These are phyloP conservation scores for Roridomyces roridus DNA, from an alignment of 768 basidiomycete genomes.

Conservation along the genomic window DNA sequence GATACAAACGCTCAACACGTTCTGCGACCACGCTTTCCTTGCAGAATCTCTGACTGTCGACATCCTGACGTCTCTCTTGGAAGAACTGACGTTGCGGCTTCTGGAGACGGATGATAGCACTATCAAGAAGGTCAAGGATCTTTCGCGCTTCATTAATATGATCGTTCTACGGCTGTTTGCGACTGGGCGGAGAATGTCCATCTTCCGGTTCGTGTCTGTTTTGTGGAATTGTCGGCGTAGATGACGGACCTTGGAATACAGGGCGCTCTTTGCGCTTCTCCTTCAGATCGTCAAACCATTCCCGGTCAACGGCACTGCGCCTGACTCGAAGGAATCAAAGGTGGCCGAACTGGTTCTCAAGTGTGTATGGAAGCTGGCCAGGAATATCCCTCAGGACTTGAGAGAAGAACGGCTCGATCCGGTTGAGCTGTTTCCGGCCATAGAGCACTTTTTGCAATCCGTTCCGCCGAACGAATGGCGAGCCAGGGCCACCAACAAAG, in stretches of 20 bases:
- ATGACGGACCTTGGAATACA: slow-evolving; percentile 34
- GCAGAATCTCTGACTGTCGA: slow-evolving; percentile 88
- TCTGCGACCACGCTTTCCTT: slow-evolving; percentile 89
- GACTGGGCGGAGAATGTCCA: slow-evolving; percentile 86
- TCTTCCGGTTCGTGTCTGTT: slow-evolving; percentile 73
- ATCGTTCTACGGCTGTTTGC: slow-evolving; percentile 94
- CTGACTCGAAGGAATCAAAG: slow-evolving; percentile 83
- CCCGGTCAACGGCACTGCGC: slow-evolving; percentile 70
- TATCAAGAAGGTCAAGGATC: slow-evolving; percentile 85
- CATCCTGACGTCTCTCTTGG: slow-evolving; percentile 84
- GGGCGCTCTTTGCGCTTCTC: slow-evolving; percentile 82
- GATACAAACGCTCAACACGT: slow-evolving; percentile 93
- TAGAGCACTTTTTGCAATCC: slow-evolving; percentile 93
- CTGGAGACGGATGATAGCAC: slow-evolving; percentile 92
- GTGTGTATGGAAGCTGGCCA: slow-evolving; percentile 97
- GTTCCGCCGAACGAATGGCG: slow-evolving; percentile 98
- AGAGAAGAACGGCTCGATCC: slow-evolving; percentile 81
- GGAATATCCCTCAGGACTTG: slow-evolving; percentile 93
- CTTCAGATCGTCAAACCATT: slow-evolving; percentile 86
- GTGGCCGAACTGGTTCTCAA: slow-evolving; percentile 94
- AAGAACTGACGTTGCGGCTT: slow-evolving; percentile 89
- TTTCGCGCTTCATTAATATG: slow-evolving; percentile 98
- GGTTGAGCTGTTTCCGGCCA: slow-evolving; percentile 86
- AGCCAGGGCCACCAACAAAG: slow-evolving; percentile 84
- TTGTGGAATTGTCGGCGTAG: slow-evolving; percentile 6